Evolutionary conservation across 2,329 filamentous ascomycete genomes (phyloP).

Genomic region (Mycosphaerella arachidis): DNA sequence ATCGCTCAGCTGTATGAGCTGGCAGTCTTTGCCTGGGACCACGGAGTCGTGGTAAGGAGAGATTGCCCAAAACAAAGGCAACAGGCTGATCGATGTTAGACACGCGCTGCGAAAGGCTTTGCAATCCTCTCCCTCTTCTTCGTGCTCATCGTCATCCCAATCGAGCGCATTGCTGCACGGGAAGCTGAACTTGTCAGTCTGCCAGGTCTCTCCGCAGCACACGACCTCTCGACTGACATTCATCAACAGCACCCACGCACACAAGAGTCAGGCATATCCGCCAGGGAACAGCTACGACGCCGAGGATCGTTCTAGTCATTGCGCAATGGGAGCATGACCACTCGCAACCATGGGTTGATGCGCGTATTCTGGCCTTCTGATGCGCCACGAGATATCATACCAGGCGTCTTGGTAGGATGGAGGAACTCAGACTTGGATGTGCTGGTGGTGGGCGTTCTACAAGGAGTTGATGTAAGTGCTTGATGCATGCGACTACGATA

Average conservation of each 20-base stretch:
- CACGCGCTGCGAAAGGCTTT: conserved; percentile 81
- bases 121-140: conserved; percentile 78
- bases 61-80: too few relatives aligned
- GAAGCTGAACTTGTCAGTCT: conserved; percentile 73
- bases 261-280: conserved; percentile 76
- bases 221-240: conserved; percentile 22
- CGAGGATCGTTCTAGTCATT: conserved; percentile 79
- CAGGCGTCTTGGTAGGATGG: conserved; percentile 92
- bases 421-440: conserved; percentile 87
- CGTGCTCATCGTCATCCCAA: conserved; percentile 75
- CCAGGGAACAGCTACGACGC: conserved; percentile 88
- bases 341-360: conserved; percentile 74
- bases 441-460: conserved; percentile 82
- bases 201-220: background rate
- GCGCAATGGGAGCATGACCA: conserved; percentile 59
- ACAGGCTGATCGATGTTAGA: conserved; percentile 44
- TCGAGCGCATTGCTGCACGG: conserved; percentile 73
- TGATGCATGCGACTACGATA: background rate
- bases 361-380: conserved; percentile 97
- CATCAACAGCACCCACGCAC: conserved; percentile 70
- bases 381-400: conserved; percentile 63
- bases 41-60: conserved; percentile 78
- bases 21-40: conserved; percentile 94
- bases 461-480: conserved; percentile 76
- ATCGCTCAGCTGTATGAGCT: conserved; percentile 96